Evolutionary conservation across 2,329 filamentous ascomycete species (phyloP), one percentile per base, ranked within the genome.

Genomic region (Hysterium pulicare): DNA sequence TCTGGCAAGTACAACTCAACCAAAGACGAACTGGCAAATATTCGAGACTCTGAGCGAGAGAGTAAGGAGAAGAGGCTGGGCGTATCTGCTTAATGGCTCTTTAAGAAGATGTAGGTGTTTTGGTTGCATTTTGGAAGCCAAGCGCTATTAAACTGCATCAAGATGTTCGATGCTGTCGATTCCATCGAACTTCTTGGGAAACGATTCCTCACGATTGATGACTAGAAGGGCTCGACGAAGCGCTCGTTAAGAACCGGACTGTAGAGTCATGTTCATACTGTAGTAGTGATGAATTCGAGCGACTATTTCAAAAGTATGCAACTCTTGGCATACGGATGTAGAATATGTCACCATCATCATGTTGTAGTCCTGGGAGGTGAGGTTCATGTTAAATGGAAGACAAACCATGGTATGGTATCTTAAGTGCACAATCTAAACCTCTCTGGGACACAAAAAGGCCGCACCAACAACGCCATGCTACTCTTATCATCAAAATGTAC

Each of bases 61-160:
- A 90, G 86, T 77, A 83, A 87, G 50, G 90, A 96, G 76, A 70
- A 72, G 56, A 78, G 86, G 44, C 71, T 94, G 50, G 76, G 38
- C 16, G 55, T 50, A 2, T 37, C 43, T 11, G 15, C 26, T 17
- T 37, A 24, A 23, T 4, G 3, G 17, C 4, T 37, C 24, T 7
- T 13, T 28, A 28, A 28, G 24, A 13, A 28, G 13, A 28, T 28
- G 24, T 28, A 8, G 13, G 7, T 13, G 13, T 28, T 28, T 28
- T 8, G 24, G 7, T 28, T 28, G 13, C 24, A 13, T 28, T 7
- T 7, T 8, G 24, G 24, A 13, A 13, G n/a, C n/a, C n/a, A n/a
- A n/a, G n/a, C n/a, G n/a, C n/a, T n/a, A n/a, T n/a, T n/a, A n/a
- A n/a, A n/a, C n/a, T n/a, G n/a, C n/a, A n/a, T n/a, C n/a, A n/a